Base-by-base conservation (phyloP, 2,329 filamentous ascomycete genomes). In the Arachnopeziza araneosa region DNA sequence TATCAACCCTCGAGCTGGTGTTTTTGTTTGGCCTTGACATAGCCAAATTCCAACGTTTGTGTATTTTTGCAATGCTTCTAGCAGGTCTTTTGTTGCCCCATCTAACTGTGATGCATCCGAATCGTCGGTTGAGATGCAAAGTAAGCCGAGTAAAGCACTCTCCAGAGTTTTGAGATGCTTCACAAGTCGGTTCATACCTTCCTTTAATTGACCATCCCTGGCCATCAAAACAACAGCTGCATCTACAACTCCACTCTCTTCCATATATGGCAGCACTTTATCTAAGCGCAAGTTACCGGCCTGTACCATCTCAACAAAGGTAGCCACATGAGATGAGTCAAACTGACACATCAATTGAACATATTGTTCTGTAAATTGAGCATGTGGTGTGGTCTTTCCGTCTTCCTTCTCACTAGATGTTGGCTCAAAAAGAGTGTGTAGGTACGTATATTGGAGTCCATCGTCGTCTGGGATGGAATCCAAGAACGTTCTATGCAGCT, bases 21-120 rank as follows among this genome's bases (percentile, higher is more conserved):
- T 83, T 69, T 88, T 90, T 54, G 85, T 91, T 71, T 96, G 91
- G 1, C 88, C 86, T 74, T 96, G 91, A 68, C 95, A 98, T 14
- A 99, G 79, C 95, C 95, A 99, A 55, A 96, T 93, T 17, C 96
- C 95, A 1, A 99, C 91, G 64, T 92, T 88, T 1, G 88, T 86
- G 74, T 96, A 98, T 72, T 96, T 97, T 63, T 96, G 87, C 21
- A 99, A 77, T 0, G 88, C 86, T 60, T 85, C 83, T 3, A 96
- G 79, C 1, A 96, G 79, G 59, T 93, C 88, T 59, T 88, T 83
- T 0, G 88, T 84, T 0, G 89, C 83, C 63, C 88, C 84, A 61
- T 86, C 83, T 36, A 66, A 80, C 54, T 80, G 82, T 1, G 77
- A 74, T 1, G 80, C 76, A 59, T 88, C 82, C 1, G 80, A 79